These are phyloP conservation scores for Durusdinium trenchii DNA, from an alignment of 73 alveolate genomes.

Conservation along the genomic window DNA sequence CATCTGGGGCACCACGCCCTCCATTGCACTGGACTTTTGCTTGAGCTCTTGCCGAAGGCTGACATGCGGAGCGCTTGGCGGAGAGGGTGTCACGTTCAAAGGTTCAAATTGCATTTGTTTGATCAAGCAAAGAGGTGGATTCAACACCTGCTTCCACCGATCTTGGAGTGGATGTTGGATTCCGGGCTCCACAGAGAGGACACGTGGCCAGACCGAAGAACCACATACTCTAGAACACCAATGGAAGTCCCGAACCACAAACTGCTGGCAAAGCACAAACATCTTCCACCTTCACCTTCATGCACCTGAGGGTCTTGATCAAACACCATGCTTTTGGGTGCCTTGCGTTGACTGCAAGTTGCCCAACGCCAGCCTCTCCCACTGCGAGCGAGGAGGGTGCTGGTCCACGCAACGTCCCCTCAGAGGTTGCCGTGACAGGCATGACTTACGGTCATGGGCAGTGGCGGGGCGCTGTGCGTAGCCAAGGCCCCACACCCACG, in stretches of 20 bases:
- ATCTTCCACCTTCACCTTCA: no score
- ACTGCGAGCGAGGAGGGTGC: slow-evolving; percentile 76
- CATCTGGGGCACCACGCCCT: neutral
- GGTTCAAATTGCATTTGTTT: no score
- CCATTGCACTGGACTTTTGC: neutral
- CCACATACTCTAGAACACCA: no score
- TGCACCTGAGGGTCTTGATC: no score
- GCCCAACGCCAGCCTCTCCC: slow-evolving; percentile 32
- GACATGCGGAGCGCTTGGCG: neutral
- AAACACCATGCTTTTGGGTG: neutral
- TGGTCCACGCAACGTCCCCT: slow-evolving; percentile 51
- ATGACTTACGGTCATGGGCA: neutral
- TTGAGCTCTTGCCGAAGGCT: slow-evolving; percentile 44
- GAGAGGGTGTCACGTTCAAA: neutral
- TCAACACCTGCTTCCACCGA: neutral
- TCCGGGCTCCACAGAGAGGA: no score
- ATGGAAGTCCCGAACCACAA: no score
- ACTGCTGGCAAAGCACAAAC: no score
- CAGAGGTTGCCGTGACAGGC: no score
- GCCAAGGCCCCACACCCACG: slow-evolving; percentile 18
- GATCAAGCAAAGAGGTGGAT: no score
- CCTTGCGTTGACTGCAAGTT: neutral
- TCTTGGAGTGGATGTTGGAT: neutral
- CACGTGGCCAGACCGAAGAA: no score
- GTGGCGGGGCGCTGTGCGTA: neutral